These are phyloP conservation scores for Zygotorulaspora chibaensis DNA, from an alignment of 805 yeast species.

Conservation along the genomic window DNA sequence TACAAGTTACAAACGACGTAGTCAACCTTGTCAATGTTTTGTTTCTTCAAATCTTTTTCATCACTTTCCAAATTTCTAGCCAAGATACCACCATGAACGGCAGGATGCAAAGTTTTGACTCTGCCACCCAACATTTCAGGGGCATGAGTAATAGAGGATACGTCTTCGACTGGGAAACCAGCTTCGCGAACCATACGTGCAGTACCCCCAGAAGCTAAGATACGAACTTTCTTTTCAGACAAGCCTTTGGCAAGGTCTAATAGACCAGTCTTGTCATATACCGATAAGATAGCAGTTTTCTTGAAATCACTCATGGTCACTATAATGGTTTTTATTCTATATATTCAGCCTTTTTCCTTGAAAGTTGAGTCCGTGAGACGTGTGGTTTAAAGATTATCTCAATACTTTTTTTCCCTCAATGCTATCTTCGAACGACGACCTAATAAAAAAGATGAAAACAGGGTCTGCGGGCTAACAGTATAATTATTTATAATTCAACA, in stretches of 20 bases:
- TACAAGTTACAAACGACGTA: conserved; percentile 95
- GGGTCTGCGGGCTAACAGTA: background rate
- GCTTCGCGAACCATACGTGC: conserved; percentile 92
- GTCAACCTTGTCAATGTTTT: conserved; percentile 93
- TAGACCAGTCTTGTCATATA: conserved; percentile 95
- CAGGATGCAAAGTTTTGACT: conserved; percentile 97
- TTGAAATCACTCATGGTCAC: conserved; percentile 35
- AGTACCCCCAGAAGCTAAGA: conserved; percentile 97
- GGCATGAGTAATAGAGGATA: conserved; percentile 90
- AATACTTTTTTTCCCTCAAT: background rate
- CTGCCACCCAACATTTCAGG: conserved; percentile 99
- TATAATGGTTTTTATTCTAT: background rate
- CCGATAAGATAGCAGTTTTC: conserved; percentile 93
- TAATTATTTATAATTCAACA: no score
- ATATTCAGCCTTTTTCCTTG: background rate
- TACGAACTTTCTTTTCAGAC: conserved; percentile 79
- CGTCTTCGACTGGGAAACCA: conserved; percentile 97
- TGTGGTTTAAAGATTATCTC: background rate
- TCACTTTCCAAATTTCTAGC: conserved; percentile 92
- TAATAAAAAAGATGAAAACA: background rate
- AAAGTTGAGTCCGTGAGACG: background rate
- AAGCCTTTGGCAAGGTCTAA: conserved; percentile 95
- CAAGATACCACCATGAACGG: conserved; percentile 95
- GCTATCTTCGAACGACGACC: background rate
- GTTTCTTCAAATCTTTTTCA: conserved; percentile 80